Evolutionary conservation across 768 basidiomycete genomes (phyloP).

Genomic region (Pleurotus giganteus): DNA sequence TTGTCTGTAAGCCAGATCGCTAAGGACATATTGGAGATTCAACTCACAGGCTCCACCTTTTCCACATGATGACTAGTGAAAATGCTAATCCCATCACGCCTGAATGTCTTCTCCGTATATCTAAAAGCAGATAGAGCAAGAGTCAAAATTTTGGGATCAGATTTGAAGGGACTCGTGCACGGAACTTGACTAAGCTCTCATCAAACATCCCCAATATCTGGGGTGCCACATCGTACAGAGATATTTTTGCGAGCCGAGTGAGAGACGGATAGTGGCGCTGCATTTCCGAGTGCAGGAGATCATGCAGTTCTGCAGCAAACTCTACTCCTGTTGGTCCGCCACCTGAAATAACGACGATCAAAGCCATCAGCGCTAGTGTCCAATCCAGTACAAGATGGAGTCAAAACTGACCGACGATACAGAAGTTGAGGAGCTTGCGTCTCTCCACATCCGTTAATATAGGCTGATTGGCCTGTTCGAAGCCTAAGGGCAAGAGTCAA

Average conservation of each 20-base stretch:
- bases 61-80: conserved; percentile 74
- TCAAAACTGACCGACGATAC: conserved; percentile 66
- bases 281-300: conserved; percentile 70
- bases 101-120: conserved; percentile 68
- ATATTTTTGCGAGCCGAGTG: conserved; percentile 64
- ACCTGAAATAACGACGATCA: conserved; percentile 33
- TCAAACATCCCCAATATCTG: conserved; percentile 78
- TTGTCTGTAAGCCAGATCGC: neutral
- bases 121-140: conserved; percentile 27
- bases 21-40: neutral
- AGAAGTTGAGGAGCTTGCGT: conserved; percentile 77
- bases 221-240: conserved; percentile 80
- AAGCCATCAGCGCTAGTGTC: neutral
- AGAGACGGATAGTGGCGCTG: conserved; percentile 59
- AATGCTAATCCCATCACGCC: conserved; percentile 72
- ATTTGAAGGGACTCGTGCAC: too few species aligned
- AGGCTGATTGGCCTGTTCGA: conserved; percentile 86
- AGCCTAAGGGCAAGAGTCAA: conserved; percentile 39
- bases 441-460: conserved; percentile 72
- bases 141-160: neutral
- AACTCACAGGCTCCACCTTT: conserved; percentile 56
- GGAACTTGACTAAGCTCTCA: conserved; percentile 56
- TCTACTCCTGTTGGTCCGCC: conserved; percentile 80
- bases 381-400: neutral
- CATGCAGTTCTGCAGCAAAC: conserved; percentile 81